Conservation (phyloP, 202 grass and related monocot species). For the Schoenoplectus triqueter region DNA sequence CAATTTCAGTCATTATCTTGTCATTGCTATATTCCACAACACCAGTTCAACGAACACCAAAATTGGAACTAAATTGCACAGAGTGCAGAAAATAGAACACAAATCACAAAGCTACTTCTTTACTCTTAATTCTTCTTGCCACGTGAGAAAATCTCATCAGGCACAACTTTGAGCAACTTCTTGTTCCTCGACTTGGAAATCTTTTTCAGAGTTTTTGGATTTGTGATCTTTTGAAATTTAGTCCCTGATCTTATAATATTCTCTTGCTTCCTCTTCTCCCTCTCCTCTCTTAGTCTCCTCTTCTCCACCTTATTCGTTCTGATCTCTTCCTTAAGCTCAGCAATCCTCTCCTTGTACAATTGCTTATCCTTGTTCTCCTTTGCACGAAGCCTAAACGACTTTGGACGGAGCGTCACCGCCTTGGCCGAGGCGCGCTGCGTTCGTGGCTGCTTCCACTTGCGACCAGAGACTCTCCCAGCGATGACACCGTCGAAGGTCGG, state of each 20-base stretch:
- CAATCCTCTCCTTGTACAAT: constrained; percentile 66
- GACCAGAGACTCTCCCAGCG: constrained; percentile 72
- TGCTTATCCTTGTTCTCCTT: constrained; percentile 83
- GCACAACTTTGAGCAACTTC: constrained; percentile 76
- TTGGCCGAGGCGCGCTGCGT: constrained; percentile 64
- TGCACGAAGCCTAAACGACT: constrained; percentile 65
- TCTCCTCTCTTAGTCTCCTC: constrained; percentile 77
- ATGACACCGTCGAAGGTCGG: constrained; percentile 93
- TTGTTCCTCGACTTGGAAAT: constrained; percentile 91
- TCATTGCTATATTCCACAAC: constrained; percentile 1
- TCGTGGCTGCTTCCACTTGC: constrained; percentile 87
- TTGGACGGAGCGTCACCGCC: constrained; percentile 57
- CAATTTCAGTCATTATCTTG: background rate
- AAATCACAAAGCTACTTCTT: background rate
- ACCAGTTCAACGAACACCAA: background rate
- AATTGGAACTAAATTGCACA: constrained; percentile 19
- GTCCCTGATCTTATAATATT: constrained; percentile 80
- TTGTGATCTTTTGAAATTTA: constrained; percentile 83
- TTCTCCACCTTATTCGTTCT: constrained; percentile 77
- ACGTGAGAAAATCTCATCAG: constrained; percentile 67
- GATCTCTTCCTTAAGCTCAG: constrained; percentile 94
- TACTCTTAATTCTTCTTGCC: constrained; percentile 49
- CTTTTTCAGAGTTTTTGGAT: constrained; percentile 95
- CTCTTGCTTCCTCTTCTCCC: constrained; percentile 92
- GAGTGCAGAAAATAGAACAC: background rate